These are phyloP conservation scores for Scutellaria baicalensis DNA, from an alignment of 257 asterid species.

Conservation along the genomic window DNA sequence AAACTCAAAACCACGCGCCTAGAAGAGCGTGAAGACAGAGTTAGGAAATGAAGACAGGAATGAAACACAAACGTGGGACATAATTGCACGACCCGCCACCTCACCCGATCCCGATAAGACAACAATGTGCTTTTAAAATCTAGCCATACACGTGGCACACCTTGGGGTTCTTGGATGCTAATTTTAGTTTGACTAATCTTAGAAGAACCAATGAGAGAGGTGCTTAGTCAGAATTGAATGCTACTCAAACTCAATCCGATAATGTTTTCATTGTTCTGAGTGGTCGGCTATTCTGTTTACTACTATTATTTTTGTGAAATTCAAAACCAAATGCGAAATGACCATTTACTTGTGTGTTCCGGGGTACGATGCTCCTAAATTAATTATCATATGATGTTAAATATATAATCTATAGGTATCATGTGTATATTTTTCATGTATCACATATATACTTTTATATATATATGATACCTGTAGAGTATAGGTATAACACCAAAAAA, in stretches of 20 bases:
- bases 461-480: no score
- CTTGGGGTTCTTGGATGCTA: background rate
- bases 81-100: conserved; percentile 9
- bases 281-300: conserved; percentile 2
- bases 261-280: conserved; percentile 14
- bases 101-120: conserved; percentile 15
- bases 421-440: no score
- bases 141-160: conserved; percentile 25
- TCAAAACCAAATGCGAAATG: no score
- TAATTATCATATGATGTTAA: no score
- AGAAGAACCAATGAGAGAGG: conserved; percentile 5
- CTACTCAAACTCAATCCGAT: conserved; percentile 17
- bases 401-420: no score
- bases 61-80: background rate
- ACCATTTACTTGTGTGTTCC: no score
- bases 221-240: conserved; percentile 16
- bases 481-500: no score
- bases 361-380: no score
- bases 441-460: no score
- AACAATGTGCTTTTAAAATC: conserved; percentile 4
- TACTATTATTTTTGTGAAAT: background rate
- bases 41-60: background rate
- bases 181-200: conserved; percentile 1
- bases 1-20: no score
- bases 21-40: background rate